Conservation (phyloP, 441 rosid species). For the Erodium texanum region DNA sequence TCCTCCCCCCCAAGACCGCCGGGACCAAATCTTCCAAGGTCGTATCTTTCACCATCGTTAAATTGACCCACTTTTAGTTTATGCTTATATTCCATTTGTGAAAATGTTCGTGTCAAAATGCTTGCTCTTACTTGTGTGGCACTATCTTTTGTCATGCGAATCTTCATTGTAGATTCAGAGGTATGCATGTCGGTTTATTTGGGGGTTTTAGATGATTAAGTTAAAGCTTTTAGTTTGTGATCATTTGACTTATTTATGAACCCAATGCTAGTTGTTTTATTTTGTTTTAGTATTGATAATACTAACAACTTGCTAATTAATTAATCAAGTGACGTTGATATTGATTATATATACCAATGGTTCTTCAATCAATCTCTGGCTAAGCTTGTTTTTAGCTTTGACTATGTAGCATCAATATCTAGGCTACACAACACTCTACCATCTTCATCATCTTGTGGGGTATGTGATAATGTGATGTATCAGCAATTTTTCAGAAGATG, state of each 20-base stretch:
- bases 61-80: neutral
- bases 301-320: neutral
- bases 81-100: neutral
- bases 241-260: neutral
- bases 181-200: neutral
- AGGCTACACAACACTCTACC: conserved; percentile 7
- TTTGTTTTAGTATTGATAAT: neutral
- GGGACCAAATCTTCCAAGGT: conserved; percentile 51
- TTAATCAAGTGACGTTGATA: neutral
- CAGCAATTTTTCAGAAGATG: conserved; percentile 28
- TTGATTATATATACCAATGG: neutral
- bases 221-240: neutral
- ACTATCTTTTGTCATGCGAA: neutral
- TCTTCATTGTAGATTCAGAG: neutral
- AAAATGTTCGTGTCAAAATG: neutral
- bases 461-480: conserved; percentile 22
- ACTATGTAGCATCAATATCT: conserved; percentile 22
- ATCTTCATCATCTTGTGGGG: conserved; percentile 28
- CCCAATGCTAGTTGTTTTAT: neutral
- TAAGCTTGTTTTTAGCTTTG: conserved; percentile 9
- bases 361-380: neutral
- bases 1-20: conserved; percentile 43
- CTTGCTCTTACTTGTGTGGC: neutral
- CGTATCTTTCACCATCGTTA: neutral
- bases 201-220: neutral